Evolutionary conservation across 495 filamentous ascomycete species (phyloP), one percentile per base, ranked within the genome.

Genomic region (Trichoderma reesei): DNA sequence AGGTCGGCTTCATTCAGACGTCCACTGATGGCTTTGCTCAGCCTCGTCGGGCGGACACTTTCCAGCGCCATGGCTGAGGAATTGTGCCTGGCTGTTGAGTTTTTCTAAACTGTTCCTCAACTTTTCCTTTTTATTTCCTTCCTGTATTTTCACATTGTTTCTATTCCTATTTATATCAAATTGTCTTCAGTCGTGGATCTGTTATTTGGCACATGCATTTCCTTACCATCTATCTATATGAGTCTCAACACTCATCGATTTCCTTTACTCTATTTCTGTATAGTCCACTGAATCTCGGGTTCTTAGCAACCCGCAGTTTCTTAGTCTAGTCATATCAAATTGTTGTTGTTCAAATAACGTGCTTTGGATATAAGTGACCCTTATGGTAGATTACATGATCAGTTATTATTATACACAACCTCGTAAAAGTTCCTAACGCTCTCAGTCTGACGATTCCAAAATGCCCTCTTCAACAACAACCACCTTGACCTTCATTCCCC

Each of bases 401-500:
- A 26, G 26, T 26, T 26, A 1, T 26, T 1, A 26, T 26, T 0
- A 26, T 26, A 26, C 26, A 26, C 26, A 26, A 26, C 26, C 26
- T 1, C 26, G 26, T 26, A 26, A 26, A 26, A 26, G 26, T 26
- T 26, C 16, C 44, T 18, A 48, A 18, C 6, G 8, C 20, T 16
- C 18, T 7, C 38, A 33, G 6, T 42, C 60, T 41, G 37, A 4
- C 4, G 41, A 26, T 18, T 63, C 38, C 34, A 42, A 60, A 41
- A 60, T 60, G 1, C 59, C 60, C 7, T 36, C 65, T 42, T 66
- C 65, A 9, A 18, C 39, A 2, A 66, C 51, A 1, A 14, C 20
- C 9, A 65, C 61, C 14, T 65, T 54, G 36, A 69, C 60, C 16
- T 61, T 56, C 68, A 69, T 65, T 42, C 65, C 69, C 72, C 63